Base-by-base conservation (phyloP, 225 moss, liverwort and hornwort genomes). In the Marchantia polymorpha region DNA sequence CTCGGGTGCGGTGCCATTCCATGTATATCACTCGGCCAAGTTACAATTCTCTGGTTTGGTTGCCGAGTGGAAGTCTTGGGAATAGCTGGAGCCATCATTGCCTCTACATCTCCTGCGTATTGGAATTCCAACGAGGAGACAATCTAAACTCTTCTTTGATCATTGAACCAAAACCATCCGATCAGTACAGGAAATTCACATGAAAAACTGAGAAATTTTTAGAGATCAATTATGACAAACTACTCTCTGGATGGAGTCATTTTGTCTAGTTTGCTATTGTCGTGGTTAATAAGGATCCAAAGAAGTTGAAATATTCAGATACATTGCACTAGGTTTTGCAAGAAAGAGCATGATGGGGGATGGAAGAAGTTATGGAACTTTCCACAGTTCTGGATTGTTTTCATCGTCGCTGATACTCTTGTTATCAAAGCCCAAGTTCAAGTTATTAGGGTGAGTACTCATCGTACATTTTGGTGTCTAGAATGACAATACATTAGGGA, bases 281-380 rank as follows among this genome's bases (percentile, higher is more conserved):
- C 47, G 99, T 99, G 78, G 99, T 99, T 76, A 99, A 99, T 86
- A 99, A 99, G 87, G 99, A 99, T 69, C 99, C 99, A 52, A 99
- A 99, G 84, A 99, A 99, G 85, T 99, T 95, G 25, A 99, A 99
- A 83, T 99, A 99, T 74, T 99, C 99, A 76, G 99, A 99, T 86
- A 99, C 99, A 2, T 83, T 99, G 78, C 99, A 99, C 87, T 92
- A n/a, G 99, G 77, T 99, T 99, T 77, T 99, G 99, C 81, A 99
- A 99, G 87, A 99, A 99, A 82, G 99, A 99, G 64, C 99, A 99
- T 76, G 99, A 99, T 81, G 95, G 97, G 97, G 97, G 97, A 65
- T 96, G 96, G 94, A 92, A 96, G 91, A 97, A 97, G 79, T 99
- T 48, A 99, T 99, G 99, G 99, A 99, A 89, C 95, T 99, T 46